These are phyloP conservation scores for Taphrina communis DNA, from an alignment of 1,139 yeast genomes.

Conservation along the genomic window DNA sequence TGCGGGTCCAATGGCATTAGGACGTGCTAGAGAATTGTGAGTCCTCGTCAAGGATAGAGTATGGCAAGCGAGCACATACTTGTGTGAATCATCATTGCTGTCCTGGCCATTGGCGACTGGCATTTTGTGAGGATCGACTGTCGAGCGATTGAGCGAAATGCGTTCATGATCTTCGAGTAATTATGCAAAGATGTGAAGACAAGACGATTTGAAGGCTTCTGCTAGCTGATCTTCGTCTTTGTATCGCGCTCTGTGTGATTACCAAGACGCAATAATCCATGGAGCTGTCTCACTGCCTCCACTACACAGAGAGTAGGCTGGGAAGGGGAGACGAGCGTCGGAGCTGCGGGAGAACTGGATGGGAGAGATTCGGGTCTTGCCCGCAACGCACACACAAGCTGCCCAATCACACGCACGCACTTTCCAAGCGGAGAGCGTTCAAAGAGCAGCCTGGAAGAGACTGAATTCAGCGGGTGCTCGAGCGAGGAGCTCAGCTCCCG, in stretches of 20 bases:
- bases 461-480: neutral
- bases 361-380: neutral
- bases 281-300: neutral
- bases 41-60: neutral
- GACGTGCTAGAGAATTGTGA: constrained; percentile 16
- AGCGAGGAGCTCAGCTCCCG: constrained; percentile 10
- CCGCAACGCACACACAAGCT: neutral
- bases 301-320: too few relatives aligned
- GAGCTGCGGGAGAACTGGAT: neutral
- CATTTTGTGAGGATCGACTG: constrained; percentile 25
- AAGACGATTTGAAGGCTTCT: neutral
- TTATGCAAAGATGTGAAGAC: too few relatives aligned
- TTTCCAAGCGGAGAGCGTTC: neutral
- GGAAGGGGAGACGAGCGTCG: neutral
- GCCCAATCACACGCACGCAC: neutral
- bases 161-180: constrained; percentile 4
- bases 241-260: neutral
- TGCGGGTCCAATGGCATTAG: constrained; percentile 40
- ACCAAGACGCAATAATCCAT: neutral
- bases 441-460: neutral
- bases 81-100: constrained; percentile 24
- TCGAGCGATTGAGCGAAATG: constrained; percentile 19
- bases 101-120: constrained; percentile 11
- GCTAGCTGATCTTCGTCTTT: too few relatives aligned
- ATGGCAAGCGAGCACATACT: neutral